phyloP scores from a whole-genome alignment of 2,329 filamentous ascomycete species.

The Colletotrichum musae region DNA sequence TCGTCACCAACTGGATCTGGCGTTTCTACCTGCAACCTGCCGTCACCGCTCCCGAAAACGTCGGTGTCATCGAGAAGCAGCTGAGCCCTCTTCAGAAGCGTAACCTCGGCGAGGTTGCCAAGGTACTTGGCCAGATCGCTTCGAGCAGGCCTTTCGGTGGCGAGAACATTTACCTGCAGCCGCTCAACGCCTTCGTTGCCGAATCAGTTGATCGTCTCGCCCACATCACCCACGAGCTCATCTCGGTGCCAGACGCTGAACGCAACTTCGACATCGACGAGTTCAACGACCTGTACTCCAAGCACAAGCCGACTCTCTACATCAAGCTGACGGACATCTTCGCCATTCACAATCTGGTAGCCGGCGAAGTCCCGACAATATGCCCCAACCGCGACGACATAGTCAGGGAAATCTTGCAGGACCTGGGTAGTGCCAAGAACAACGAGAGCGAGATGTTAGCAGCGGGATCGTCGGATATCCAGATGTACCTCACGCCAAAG shows the following conservation, averaged over 20 bases:
- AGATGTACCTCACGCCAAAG: slow-evolving; percentile 90
- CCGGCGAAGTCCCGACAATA: slow-evolving; percentile 82
- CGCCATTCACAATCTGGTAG: slow-evolving; percentile 91
- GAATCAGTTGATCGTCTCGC: slow-evolving; percentile 87
- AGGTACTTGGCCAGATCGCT: slow-evolving; percentile 90
- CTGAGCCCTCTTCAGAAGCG: slow-evolving; percentile 93
- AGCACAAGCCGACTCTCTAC: slow-evolving; percentile 97
- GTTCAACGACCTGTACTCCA: slow-evolving; percentile 97
- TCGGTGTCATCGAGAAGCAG: slow-evolving; percentile 91
- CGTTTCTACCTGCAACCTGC: slow-evolving; percentile 93
- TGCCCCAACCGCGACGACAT: slow-evolving; percentile 88
- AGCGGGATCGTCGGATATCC: slow-evolving; percentile 89
- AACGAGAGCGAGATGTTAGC: slow-evolving; percentile 95
- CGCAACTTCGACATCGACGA: slow-evolving; percentile 97
- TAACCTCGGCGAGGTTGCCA: slow-evolving; percentile 90
- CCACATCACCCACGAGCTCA: slow-evolving; percentile 81
- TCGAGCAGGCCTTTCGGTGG: slow-evolving; percentile 92
- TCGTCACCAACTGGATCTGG: slow-evolving; percentile 94
- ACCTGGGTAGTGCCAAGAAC: slow-evolving; percentile 94
- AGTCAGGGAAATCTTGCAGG: slow-evolving; percentile 90
- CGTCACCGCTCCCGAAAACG: slow-evolving; percentile 89
- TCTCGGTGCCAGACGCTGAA: slow-evolving; percentile 89
- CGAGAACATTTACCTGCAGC: slow-evolving; percentile 96
- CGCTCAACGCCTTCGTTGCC: slow-evolving; percentile 90
- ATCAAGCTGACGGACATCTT: slow-evolving; percentile 99